Evolutionary conservation across 1,139 yeast species (phyloP).

Genomic region (Hyphopichia wangnamkhiaoensis): DNA sequence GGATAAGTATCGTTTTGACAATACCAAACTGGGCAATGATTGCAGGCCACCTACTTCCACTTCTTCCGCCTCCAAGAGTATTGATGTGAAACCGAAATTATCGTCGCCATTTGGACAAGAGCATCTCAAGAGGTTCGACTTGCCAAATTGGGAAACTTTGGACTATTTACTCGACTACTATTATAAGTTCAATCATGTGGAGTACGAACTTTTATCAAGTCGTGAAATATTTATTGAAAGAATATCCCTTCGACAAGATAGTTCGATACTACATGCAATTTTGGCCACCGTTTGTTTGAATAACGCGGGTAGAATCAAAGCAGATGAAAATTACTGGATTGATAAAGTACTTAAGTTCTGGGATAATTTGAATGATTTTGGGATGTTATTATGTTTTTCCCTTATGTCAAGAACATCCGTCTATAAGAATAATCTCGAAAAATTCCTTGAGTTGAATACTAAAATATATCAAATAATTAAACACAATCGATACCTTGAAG

Average conservation of each 20-base stretch:
- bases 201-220: conserved; percentile 47
- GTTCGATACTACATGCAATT: conserved; percentile 48
- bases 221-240: conserved; percentile 34
- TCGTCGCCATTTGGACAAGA: background rate
- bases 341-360: conserved; percentile 34
- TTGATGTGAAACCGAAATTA: too few relatives aligned
- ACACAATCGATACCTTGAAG: conserved; percentile 22
- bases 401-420: conserved; percentile 18
- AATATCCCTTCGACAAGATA: conserved; percentile 34
- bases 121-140: conserved; percentile 24
- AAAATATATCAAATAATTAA: conserved; percentile 26
- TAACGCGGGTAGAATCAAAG: conserved; percentile 23
- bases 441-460: conserved; percentile 13
- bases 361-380: conserved; percentile 32
- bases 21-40: too few relatives aligned
- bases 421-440: conserved; percentile 13
- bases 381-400: conserved; percentile 22
- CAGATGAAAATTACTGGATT: conserved; percentile 43
- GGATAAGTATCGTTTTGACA: background rate
- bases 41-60: background rate
- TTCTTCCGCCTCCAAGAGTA: background rate
- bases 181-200: conserved; percentile 49
- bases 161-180: conserved; percentile 44
- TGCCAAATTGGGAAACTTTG: conserved; percentile 46
- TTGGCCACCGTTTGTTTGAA: conserved; percentile 40